Evolutionary conservation across 2,329 filamentous ascomycete species (phyloP).

Genomic region (Aureobasidium leucospermi): DNA sequence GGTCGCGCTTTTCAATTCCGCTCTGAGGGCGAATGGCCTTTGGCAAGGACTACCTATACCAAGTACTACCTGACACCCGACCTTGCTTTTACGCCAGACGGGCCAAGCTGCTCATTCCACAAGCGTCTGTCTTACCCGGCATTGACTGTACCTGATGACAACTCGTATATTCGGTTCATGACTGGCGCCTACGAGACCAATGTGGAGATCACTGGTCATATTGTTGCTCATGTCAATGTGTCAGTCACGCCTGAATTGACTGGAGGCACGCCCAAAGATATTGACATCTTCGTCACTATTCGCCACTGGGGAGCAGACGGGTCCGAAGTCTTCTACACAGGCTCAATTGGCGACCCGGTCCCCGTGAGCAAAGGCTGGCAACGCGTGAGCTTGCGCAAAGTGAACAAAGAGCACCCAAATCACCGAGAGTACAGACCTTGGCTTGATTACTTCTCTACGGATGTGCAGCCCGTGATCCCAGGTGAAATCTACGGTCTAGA

Average conservation of each 20-base stretch:
- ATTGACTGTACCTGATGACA: conserved; percentile 51
- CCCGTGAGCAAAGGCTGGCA: conserved; percentile 57
- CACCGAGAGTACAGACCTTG: conserved; percentile 47
- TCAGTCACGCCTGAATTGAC: conserved; percentile 38
- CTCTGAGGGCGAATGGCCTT: conserved; percentile 58
- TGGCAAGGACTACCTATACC: conserved; percentile 57
- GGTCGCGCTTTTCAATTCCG: conserved; percentile 42
- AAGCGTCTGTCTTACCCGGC: conserved; percentile 41
- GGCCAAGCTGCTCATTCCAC: not conserved
- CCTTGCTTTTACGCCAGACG: conserved; percentile 27
- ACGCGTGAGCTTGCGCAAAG: conserved; percentile 47
- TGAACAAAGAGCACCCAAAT: conserved; percentile 41
- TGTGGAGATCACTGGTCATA: conserved; percentile 63
- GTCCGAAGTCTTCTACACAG: conserved; percentile 53
- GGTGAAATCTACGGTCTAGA: conserved; percentile 51
- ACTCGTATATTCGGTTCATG: not conserved
- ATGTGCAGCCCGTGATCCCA: conserved; percentile 44
- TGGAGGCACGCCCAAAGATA: conserved; percentile 35
- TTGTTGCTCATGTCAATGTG: conserved; percentile 57
- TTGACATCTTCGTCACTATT: conserved; percentile 54
- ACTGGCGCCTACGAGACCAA: conserved; percentile 45
- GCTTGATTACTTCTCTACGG: conserved; percentile 48
- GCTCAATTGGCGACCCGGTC: conserved; percentile 53
- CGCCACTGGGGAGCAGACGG: conserved; percentile 46
- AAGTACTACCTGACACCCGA: conserved; percentile 44